Evolutionary conservation across 139 green algal genomes (phyloP).

Genomic region (Chlamydomonas eustigma): DNA sequence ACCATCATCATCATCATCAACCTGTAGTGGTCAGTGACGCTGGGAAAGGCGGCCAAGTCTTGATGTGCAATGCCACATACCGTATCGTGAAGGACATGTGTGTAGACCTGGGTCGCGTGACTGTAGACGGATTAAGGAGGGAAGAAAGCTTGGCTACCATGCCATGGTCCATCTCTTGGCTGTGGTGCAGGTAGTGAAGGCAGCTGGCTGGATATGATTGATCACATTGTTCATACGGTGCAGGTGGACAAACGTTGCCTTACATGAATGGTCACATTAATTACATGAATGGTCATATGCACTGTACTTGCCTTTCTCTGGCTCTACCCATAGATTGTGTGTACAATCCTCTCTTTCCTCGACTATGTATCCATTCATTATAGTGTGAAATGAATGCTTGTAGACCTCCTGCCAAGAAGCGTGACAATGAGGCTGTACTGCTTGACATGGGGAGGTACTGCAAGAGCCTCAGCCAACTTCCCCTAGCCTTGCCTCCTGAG

Average conservation of each 20-base stretch:
- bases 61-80: constrained; percentile 35
- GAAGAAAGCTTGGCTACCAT: too few relatives aligned
- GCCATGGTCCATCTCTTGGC: background rate
- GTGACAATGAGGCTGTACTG: background rate
- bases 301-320: too few relatives aligned
- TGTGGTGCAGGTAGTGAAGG: background rate
- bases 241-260: too few relatives aligned
- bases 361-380: too few relatives aligned
- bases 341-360: too few relatives aligned
- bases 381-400: too few relatives aligned
- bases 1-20: too few relatives aligned
- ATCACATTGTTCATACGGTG: too few relatives aligned
- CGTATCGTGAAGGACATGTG: constrained; percentile 16
- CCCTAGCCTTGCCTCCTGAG: background rate
- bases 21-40: constrained; percentile 35
- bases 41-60: constrained; percentile 33
- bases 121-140: background rate
- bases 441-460: constrained; percentile 10
- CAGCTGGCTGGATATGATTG: too few relatives aligned
- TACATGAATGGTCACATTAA: too few relatives aligned
- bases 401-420: background rate
- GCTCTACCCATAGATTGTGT: too few relatives aligned
- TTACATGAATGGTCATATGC: too few relatives aligned
- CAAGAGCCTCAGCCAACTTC: background rate
- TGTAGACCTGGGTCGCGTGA: constrained; percentile 27